Base-by-base conservation (phyloP, 129 eudicot species). In the Calendula officinalis region DNA sequence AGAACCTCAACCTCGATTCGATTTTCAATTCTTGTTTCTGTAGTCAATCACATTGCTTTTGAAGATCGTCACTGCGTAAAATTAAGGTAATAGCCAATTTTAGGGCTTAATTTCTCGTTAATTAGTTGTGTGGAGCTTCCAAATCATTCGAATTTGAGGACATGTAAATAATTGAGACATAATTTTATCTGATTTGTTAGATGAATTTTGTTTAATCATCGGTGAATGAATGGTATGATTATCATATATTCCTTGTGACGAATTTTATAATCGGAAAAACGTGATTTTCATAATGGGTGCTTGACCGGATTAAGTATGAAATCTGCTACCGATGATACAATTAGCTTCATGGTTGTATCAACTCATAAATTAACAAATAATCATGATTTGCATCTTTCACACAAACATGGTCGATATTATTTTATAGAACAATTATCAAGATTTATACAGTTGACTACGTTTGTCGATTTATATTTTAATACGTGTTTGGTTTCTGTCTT, bases 1-100 rank as follows among this genome's bases (percentile, higher is more conserved):
- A 61, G 8, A 15, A 62, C 45, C 75, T 41, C 16, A 42, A 13
- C 53, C 50, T 62, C 69, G 46, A 61, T 51, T 36, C 47, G 8
- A n/a, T 54, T 65, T 54, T 12, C 12, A 61, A 50, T 62, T 41
- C 39, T 5, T 54, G 44, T 27, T 70, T 27, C 44, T 5, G 42
- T 40, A 48, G 49, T 35, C 3, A 62, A 34, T 63, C 71, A 46
- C 67, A 69, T 69, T 69, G 57, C 66, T 15, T 44, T 44, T 69
- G 3, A 57, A 43, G 49, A 17, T 69, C 36, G 0, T 47, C 67
- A 54, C 70, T 63, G 70, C 50, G n/a, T 63, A 4, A 53, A 9
- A 6, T 42, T 43, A 33, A 72, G 77, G 77, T 72, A 72, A 72
- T 6, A 47, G 4, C 35, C 49, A 17, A 63, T 62, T 52, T 44